These are phyloP conservation scores for Chloropicon primus DNA, from an alignment of 139 green algal genomes.

Conservation along the genomic window DNA sequence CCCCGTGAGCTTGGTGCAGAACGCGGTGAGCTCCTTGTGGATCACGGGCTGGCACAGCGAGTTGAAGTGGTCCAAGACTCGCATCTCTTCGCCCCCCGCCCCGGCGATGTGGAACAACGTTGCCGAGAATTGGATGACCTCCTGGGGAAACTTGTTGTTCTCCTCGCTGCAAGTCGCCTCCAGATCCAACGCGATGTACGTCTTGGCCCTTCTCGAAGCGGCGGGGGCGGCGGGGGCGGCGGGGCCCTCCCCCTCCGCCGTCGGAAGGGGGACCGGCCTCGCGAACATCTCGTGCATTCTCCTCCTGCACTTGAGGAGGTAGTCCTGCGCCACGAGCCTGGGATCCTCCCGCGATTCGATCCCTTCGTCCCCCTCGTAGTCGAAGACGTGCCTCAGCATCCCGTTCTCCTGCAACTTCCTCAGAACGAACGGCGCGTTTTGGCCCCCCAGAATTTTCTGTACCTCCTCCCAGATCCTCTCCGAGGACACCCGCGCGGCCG, in stretches of 20 bases:
- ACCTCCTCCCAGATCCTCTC: background rate
- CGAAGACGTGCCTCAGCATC: background rate
- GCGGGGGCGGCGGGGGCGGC: too few relatives aligned
- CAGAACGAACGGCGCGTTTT: background rate
- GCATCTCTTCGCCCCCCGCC: background rate
- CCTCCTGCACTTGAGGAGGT: background rate
- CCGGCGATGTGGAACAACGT: background rate
- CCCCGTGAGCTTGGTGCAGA: constrained; percentile 9
- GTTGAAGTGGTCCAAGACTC: background rate
- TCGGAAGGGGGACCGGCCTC: too few relatives aligned
- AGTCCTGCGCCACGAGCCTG: background rate
- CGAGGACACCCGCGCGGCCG: background rate
- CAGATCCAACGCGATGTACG: constrained; percentile 1
- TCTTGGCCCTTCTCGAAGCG: background rate
- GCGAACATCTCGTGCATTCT: too few relatives aligned
- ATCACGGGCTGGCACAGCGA: background rate
- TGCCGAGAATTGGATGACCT: constrained; percentile 7
- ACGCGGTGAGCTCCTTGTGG: background rate
- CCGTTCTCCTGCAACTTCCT: background rate
- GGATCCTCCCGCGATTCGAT: background rate
- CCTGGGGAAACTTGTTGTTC: constrained; percentile 1
- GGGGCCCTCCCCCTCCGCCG: background rate
- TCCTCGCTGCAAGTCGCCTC: constrained; percentile 7
- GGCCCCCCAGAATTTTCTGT: background rate
- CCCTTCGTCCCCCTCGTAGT: background rate